phyloP scores from a whole-genome alignment of 805 yeast species.

The Isabelozyma heimii region DNA sequence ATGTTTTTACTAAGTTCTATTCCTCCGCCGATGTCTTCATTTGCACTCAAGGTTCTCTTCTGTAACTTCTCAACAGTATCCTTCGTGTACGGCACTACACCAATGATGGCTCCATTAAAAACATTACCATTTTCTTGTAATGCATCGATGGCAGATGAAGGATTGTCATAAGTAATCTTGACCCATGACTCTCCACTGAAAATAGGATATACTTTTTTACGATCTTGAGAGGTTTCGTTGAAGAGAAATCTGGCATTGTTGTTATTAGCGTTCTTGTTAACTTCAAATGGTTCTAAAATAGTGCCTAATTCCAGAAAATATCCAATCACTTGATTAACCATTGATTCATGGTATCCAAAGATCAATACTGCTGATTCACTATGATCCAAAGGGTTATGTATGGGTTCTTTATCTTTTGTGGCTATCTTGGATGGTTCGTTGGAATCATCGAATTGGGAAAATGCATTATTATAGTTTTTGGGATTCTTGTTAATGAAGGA shows the following conservation, averaged over 20 bases:
- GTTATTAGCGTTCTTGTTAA: conserved; percentile 9
- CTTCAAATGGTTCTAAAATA: conserved; percentile 71
- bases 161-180: conserved; percentile 77
- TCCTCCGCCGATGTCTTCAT: conserved; percentile 49
- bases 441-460: conserved; percentile 27
- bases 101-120: conserved; percentile 65
- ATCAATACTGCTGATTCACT: conserved; percentile 71
- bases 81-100: conserved; percentile 65
- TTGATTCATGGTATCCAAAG: conserved; percentile 83
- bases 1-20: conserved; percentile 6
- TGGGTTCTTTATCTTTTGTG: conserved; percentile 5
- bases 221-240: conserved; percentile 4
- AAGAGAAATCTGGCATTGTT: conserved; percentile 4
- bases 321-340: conserved; percentile 62
- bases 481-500: conserved; percentile 49
- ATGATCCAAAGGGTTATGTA: conserved; percentile 19
- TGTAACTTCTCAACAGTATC: conserved; percentile 59
- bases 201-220: conserved; percentile 51
- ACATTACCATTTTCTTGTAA: conserved; percentile 77
- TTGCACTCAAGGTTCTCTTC: conserved; percentile 37
- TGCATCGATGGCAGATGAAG: conserved; percentile 77
- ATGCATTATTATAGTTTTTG: conserved; percentile 42
- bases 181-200: conserved; percentile 89
- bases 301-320: conserved; percentile 79
- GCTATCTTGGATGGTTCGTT: background rate